phyloP scores from a whole-genome alignment of 768 basidiomycete species.

The Pisolithus microcarpus region DNA sequence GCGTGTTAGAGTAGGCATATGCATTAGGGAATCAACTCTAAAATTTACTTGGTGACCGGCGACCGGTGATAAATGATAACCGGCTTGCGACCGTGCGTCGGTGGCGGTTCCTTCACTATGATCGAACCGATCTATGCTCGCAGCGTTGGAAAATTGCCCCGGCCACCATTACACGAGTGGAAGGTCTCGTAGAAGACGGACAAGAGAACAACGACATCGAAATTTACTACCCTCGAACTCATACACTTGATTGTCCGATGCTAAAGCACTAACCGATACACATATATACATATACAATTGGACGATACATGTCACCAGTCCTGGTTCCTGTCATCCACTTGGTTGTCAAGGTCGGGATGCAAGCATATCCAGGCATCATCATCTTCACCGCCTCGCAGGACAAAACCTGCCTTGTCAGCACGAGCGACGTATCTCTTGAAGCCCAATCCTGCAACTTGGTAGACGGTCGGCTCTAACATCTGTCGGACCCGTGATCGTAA shows the following conservation, averaged over 20 bases:
- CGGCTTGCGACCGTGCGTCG: too few relatives aligned
- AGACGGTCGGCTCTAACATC: constrained; percentile 27
- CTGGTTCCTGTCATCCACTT: background rate
- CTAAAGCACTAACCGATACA: constrained; percentile 1
- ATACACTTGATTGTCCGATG: constrained; percentile 20
- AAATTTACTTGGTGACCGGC: too few relatives aligned
- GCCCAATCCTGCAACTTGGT: constrained; percentile 32
- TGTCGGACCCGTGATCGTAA: constrained; percentile 34
- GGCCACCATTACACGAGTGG: background rate
- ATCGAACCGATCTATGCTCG: constrained; percentile 12
- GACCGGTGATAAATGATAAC: too few relatives aligned
- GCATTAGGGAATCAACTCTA: too few relatives aligned
- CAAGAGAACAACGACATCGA: constrained; percentile 44
- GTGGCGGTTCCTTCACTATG: too few relatives aligned
- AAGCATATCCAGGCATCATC: constrained; percentile 32
- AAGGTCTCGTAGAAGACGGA: constrained; percentile 38
- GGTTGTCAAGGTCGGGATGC: constrained; percentile 17
- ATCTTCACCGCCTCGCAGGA: constrained; percentile 35
- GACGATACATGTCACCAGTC: background rate
- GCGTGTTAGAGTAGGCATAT: too few relatives aligned
- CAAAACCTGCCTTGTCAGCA: constrained; percentile 33
- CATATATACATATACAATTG: background rate
- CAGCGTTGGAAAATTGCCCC: too few relatives aligned
- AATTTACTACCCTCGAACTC: constrained; percentile 44
- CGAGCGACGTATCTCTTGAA: constrained; percentile 36